Evolutionary conservation across 2,329 filamentous ascomycete genomes (phyloP), one percentile per base, ranked within the genome.

Genomic region (Calonectria leucothoes): DNA sequence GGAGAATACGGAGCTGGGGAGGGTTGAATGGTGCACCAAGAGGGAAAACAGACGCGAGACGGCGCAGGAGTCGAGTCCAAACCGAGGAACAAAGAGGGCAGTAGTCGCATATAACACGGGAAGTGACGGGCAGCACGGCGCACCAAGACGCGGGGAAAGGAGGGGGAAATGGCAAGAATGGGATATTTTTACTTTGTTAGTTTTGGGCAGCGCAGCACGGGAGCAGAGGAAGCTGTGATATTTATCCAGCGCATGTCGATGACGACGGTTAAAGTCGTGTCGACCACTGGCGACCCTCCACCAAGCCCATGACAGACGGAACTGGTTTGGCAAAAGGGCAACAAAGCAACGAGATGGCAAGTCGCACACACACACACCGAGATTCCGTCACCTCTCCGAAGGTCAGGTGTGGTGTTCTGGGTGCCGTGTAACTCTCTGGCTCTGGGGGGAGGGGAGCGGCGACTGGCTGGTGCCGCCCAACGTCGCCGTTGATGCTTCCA

Each of bases 241-340:
- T 77, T 77, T 75, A 79, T 71, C 71, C 73, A 77, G 64, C 48
- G 52, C 57, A 70, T 25, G 68, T 39, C 63, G 61, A 71, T 69
- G 72, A 75, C 61, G 67, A 68, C 49, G 65, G 71, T 52, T 49
- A 64, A 69, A 63, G 48, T 27, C 59, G 66, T 81, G 74, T 75
- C 76, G 75, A 76, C 81, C 81, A 82, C 75, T 82, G 80, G 77
- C 76, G 74, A 82, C 81, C 81, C 81, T 82, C 81, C 81, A 82
- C 70, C 77, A 79, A 39, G n/a, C 7, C 48, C 67, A 39, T 72
- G 69, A 70, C 55, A 79, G 25, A 66, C 31, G 71, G 71, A 27
- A 65, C 45, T 35, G 27, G 59, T 49, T 45, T 55, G 57, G 33
- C 35, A 69, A 55, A 33, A 61, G 35, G 52, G 42, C 42, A 33